These are phyloP conservation scores for Penicillium italicum DNA, from an alignment of 2,329 filamentous ascomycete species.

Conservation along the genomic window DNA sequence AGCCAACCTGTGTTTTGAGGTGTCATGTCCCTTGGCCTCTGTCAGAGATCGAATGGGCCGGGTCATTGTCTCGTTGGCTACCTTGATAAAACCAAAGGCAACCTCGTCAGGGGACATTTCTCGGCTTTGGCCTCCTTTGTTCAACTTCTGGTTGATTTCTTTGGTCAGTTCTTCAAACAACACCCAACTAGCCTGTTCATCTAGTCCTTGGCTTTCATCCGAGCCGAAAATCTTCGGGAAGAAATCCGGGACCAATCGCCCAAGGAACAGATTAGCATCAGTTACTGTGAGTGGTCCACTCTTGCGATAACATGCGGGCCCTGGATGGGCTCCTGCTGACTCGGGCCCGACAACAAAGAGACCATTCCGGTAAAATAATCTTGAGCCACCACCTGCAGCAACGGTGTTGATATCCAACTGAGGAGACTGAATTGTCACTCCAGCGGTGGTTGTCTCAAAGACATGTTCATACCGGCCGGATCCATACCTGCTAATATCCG, in stretches of 20 bases:
- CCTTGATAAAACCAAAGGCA: conserved; percentile 82
- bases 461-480: conserved; percentile 84
- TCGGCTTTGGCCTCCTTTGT: conserved; percentile 37
- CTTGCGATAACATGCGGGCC: conserved; percentile 87
- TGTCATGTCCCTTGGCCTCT: conserved; percentile 84
- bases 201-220: conserved; percentile 73
- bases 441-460: conserved; percentile 86
- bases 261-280: conserved; percentile 83
- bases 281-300: conserved; percentile 88
- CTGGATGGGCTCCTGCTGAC: conserved; percentile 82
- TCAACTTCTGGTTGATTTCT: conserved; percentile 63
- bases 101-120: conserved; percentile 73
- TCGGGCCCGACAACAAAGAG: conserved; percentile 82
- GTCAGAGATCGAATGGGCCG: conserved; percentile 83
- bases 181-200: conserved; percentile 66
- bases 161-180: conserved; percentile 71
- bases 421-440: conserved; percentile 83
- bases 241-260: conserved; percentile 78
- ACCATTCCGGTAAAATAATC: conserved; percentile 38
- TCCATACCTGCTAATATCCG: conserved; percentile 81
- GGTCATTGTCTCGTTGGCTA: conserved; percentile 90
- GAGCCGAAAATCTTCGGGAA: conserved; percentile 91
- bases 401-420: conserved; percentile 91
- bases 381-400: conserved; percentile 78
- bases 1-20: conserved; percentile 76